These are phyloP conservation scores for Allium sativum DNA, from an alignment of 106 monocot species.

Conservation along the genomic window DNA sequence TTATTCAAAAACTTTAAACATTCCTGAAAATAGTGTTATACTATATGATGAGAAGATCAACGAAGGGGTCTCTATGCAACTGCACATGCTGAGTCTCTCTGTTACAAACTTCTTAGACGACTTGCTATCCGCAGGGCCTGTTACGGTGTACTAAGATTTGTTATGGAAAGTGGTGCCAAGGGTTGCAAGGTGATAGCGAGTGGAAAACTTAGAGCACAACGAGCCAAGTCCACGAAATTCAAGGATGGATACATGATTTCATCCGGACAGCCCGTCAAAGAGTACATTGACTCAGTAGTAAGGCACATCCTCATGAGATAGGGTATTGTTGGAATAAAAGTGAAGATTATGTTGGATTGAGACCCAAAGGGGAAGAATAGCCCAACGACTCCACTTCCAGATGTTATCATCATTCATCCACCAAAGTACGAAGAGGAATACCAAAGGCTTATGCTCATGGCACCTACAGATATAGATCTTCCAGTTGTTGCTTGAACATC, in stretches of 20 bases:
- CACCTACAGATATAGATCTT: slow-evolving; percentile 9
- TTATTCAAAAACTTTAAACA: too few species aligned
- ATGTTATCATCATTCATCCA: slow-evolving; percentile 34
- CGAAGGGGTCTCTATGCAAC: too few species aligned
- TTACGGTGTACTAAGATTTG: slow-evolving; percentile 76
- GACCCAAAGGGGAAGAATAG: slow-evolving; percentile 48
- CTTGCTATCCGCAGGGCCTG: too few species aligned
- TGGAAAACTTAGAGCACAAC: slow-evolving; percentile 3
- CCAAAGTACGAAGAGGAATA: slow-evolving; percentile 47
- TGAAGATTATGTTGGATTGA: slow-evolving; percentile 51
- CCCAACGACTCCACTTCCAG: slow-evolving; percentile 37
- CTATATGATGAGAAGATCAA: too few species aligned
- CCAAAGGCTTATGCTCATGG: slow-evolving; percentile 10
- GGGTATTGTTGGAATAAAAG: slow-evolving; percentile 56
- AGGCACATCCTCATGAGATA: slow-evolving; percentile 11
- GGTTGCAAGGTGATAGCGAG: slow-evolving; percentile 40
- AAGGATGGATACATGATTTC: slow-evolving; percentile 7
- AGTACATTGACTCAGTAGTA: slow-evolving; percentile 5
- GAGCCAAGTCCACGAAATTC: slow-evolving; percentile 7
- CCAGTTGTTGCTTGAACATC: too few species aligned
- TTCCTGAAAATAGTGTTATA: too few species aligned
- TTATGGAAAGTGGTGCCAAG: slow-evolving; percentile 82
- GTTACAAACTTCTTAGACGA: too few species aligned
- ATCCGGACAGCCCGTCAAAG: slow-evolving; percentile 1
- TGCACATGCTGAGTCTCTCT: too few species aligned